A percentile compares a stretch with the other conserved stretches of the same genome.
Conservation (phyloP, 2,329 filamentous ascomycete genomes). For the Colletotrichum chlorophyti region DNA sequence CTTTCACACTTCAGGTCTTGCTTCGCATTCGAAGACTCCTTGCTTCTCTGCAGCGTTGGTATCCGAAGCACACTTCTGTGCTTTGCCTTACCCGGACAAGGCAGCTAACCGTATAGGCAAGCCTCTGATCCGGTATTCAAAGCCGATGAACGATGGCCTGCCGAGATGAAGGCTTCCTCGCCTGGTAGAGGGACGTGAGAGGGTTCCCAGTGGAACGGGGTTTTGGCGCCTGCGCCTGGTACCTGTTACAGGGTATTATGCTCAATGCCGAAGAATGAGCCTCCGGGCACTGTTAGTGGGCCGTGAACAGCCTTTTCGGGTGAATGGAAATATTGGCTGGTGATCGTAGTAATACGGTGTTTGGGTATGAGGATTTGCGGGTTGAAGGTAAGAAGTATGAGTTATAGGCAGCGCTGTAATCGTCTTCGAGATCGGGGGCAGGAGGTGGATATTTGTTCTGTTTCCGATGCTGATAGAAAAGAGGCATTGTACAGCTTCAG, state of each 20-base stretch:
- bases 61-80: slow-evolving; percentile 14
- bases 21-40: not conserved
- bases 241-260: too few relatives aligned
- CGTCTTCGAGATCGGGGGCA: not conserved
- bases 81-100: slow-evolving; percentile 9
- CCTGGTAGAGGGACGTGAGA: slow-evolving; percentile 8
- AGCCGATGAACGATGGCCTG: not conserved
- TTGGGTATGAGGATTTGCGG: slow-evolving; percentile 35
- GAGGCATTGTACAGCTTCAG: slow-evolving; percentile 8
- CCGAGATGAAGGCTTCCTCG: not conserved
- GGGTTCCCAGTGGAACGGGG: slow-evolving; percentile 24
- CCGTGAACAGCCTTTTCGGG: too few relatives aligned
- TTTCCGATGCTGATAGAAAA: slow-evolving; percentile 16
- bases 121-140: slow-evolving; percentile 9
- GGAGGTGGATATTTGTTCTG: slow-evolving; percentile 2
- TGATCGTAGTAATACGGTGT: slow-evolving; percentile 3
- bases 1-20: not conserved
- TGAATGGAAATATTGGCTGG: not conserved
- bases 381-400: not conserved
- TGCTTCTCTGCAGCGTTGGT: not conserved
- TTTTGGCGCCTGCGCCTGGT: not conserved
- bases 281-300: too few relatives aligned
- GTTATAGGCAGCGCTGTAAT: not conserved
- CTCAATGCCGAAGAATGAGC: not conserved
- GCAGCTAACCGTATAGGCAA: slow-evolving; percentile 24